These are phyloP conservation scores for Penicillium polonicum DNA, from an alignment of 2,329 filamentous ascomycete genomes.

Conservation along the genomic window DNA sequence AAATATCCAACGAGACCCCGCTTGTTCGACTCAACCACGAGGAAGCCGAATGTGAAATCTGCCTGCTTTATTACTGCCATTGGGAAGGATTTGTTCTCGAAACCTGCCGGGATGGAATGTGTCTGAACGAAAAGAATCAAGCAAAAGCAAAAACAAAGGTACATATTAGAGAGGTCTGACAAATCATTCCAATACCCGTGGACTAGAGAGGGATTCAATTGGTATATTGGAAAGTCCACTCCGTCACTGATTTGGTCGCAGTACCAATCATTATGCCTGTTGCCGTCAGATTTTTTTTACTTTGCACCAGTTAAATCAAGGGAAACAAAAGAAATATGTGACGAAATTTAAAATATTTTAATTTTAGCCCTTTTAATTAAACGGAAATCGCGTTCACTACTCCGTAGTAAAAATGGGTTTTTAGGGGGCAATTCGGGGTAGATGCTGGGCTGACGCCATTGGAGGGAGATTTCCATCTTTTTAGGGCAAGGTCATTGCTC, in stretches of 20 bases:
- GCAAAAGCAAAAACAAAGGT: neutral
- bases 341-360: neutral
- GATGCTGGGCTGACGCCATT: constrained; percentile 18
- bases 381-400: neutral
- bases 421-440: neutral
- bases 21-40: constrained; percentile 25
- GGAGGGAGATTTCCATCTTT: constrained; percentile 1
- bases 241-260: constrained; percentile 16
- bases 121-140: constrained; percentile 9
- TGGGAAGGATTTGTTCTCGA: constrained; percentile 1
- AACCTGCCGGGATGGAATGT: constrained; percentile 7
- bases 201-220: neutral
- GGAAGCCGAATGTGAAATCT: constrained; percentile 19
- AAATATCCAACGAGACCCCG: constrained; percentile 14
- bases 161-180: neutral
- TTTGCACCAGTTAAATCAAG: constrained; percentile 20
- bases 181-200: constrained; percentile 1
- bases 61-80: neutral
- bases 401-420: neutral
- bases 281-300: constrained; percentile 15
- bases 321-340: constrained; percentile 6
- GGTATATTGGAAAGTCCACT: neutral
- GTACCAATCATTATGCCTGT: constrained; percentile 19
- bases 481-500: neutral
- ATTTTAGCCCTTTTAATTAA: neutral